Evolutionary conservation across 2,329 filamentous ascomycete species (phyloP).

Genomic region (Pseudogymnoascus sp.): DNA sequence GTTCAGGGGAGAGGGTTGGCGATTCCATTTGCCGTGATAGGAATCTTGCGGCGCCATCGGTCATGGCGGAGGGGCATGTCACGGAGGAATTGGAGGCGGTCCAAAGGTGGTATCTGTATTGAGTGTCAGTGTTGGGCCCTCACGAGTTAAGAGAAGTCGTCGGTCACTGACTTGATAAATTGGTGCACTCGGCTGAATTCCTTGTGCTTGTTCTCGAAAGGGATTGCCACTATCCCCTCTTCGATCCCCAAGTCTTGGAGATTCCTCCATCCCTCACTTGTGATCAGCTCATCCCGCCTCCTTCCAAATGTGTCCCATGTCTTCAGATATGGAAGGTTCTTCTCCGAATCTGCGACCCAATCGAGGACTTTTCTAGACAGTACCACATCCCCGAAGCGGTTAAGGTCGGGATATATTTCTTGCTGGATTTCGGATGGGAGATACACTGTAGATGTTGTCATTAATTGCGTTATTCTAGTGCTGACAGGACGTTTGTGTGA

Average conservation of each 20-base stretch:
- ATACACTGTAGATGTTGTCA: slow-evolving; percentile 21
- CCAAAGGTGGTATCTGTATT: slow-evolving; percentile 13
- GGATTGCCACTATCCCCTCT: slow-evolving; percentile 37
- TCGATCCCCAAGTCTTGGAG: slow-evolving; percentile 52
- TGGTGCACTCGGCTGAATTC: slow-evolving; percentile 50
- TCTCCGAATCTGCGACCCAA: slow-evolving; percentile 57
- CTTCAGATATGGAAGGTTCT: slow-evolving; percentile 39
- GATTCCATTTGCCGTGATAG: slow-evolving; percentile 38
- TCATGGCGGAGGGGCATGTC: slow-evolving; percentile 58
- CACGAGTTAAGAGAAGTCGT: not conserved
- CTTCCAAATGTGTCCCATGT: slow-evolving; percentile 56
- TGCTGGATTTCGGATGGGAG: slow-evolving; percentile 22
- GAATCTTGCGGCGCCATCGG: slow-evolving; percentile 52
- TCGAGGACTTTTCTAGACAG: slow-evolving; percentile 47
- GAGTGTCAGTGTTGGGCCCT: slow-evolving; percentile 14
- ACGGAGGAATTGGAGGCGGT: not conserved
- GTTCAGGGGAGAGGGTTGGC: slow-evolving; percentile 21
- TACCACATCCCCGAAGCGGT: slow-evolving; percentile 42
- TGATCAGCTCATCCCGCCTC: slow-evolving; percentile 51
- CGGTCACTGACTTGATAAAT: slow-evolving; percentile 41
- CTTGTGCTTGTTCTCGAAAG: slow-evolving; percentile 30
- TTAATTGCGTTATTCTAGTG: slow-evolving; percentile 17
- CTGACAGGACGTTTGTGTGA: not conserved
- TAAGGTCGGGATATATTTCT: slow-evolving; percentile 17
- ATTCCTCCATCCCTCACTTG: slow-evolving; percentile 58